Conservation (phyloP, 192 early-diverging fungal species). For the Backusella mclennaniae region DNA sequence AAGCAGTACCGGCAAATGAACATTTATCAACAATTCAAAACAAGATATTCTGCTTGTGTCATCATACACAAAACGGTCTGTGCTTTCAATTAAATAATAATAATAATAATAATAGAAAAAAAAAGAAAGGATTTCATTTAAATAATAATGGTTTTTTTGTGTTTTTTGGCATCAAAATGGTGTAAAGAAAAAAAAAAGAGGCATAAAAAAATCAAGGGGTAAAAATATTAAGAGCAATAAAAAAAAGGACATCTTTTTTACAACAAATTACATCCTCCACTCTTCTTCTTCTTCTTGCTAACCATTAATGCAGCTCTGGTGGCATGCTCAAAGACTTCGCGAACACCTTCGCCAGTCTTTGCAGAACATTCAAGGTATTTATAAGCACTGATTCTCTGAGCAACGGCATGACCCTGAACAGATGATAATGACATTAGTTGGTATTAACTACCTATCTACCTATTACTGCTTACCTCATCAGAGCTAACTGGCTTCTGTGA, state of each 20-base stretch:
- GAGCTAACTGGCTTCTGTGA: slow-evolving; percentile 72
- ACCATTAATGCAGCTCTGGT: slow-evolving; percentile 78
- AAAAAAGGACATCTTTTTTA: slow-evolving; percentile 4
- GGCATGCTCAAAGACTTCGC: slow-evolving; percentile 83
- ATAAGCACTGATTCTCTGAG: slow-evolving; percentile 81
- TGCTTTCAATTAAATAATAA: not conserved
- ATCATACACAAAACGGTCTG: not conserved
- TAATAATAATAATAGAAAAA: not conserved
- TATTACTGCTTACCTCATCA: slow-evolving; percentile 57
- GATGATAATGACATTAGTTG: not conserved
- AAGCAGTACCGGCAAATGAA: not conserved
- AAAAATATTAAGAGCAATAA: not conserved
- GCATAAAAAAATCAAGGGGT: slow-evolving; percentile 6
- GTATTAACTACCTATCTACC: not conserved
- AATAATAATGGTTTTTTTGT: not conserved
- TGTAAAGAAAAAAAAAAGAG: not conserved
- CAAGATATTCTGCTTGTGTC: not conserved
- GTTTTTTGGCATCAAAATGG: not conserved
- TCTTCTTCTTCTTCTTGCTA: slow-evolving; percentile 29
- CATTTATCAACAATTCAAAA: not conserved
- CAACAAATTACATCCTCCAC: slow-evolving; percentile 28
- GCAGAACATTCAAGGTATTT: slow-evolving; percentile 91
- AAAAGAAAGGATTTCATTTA: not conserved
- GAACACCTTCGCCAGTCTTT: slow-evolving; percentile 75
- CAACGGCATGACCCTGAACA: slow-evolving; percentile 66